phyloP scores from a whole-genome alignment of 2,329 filamentous ascomycete genomes.

The Blumeriella jaapii region DNA sequence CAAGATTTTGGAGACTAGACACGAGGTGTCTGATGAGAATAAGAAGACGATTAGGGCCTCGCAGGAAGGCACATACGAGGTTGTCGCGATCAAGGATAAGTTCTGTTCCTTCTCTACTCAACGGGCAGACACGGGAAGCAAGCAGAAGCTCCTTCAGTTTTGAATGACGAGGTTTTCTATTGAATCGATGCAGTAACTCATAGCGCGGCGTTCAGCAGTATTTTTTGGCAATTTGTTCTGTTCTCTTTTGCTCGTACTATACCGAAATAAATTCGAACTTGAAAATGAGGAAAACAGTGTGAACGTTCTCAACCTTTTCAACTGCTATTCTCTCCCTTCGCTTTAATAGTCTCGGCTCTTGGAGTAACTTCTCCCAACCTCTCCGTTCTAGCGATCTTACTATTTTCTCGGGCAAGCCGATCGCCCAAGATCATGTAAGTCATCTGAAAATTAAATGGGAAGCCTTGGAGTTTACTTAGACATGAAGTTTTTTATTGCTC shows the following conservation, averaged over 20 bases:
- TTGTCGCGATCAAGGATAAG: constrained; percentile 88
- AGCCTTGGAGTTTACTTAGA: no score
- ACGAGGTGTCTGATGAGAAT: constrained; percentile 73
- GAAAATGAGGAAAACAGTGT: no score
- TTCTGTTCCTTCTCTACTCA: constrained; percentile 81
- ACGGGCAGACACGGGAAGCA: constrained; percentile 39
- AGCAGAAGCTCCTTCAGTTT: constrained; percentile 28
- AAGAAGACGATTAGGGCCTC: constrained; percentile 73
- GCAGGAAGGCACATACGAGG: constrained; percentile 95
- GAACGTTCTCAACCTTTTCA: no score
- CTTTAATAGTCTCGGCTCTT: no score
- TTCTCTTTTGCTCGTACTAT: constrained; percentile 1
- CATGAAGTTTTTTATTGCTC: no score
- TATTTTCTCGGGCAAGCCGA: no score
- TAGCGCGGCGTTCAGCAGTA: constrained; percentile 26
- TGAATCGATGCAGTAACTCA: constrained; percentile 15
- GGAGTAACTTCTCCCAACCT: no score
- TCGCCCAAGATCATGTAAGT: no score
- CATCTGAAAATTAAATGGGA: no score
- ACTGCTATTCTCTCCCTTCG: no score
- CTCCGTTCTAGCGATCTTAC: no score
- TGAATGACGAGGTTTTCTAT: constrained; percentile 9
- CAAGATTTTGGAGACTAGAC: constrained; percentile 78
- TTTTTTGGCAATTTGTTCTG: not conserved
- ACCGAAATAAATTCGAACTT: constrained; percentile 8